These are phyloP conservation scores for Colletotrichum sidae DNA, from an alignment of 2,329 filamentous ascomycete species.

Conservation along the genomic window DNA sequence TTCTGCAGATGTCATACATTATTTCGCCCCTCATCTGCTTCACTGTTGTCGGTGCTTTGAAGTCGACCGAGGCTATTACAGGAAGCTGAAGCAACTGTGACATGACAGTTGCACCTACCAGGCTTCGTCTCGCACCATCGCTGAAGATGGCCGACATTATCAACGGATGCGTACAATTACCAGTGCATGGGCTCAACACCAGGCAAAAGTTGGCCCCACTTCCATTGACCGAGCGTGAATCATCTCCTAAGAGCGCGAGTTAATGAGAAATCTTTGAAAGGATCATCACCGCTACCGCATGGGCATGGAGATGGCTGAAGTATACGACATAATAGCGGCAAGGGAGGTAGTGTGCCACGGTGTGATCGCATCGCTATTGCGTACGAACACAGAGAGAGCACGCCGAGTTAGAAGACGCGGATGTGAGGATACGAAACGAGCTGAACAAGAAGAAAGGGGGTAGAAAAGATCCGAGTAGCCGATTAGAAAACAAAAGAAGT, in stretches of 20 bases:
- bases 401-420: neutral
- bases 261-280: neutral
- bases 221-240: no score
- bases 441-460: neutral
- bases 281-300: no score
- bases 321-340: no score
- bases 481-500: neutral
- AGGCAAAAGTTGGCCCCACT: neutral
- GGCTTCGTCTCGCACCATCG: neutral
- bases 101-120: no score
- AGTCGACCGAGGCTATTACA: slow-evolving; percentile 17
- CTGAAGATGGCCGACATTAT: neutral
- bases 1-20: slow-evolving; percentile 27
- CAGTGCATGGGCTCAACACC: neutral
- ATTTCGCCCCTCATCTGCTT: slow-evolving; percentile 32
- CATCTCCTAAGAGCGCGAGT: neutral
- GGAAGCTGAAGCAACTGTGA: neutral
- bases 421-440: neutral
- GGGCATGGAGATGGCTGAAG: no score
- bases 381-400: no score
- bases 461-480: neutral
- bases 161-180: no score
- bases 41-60: slow-evolving; percentile 29
- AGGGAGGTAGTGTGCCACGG: no score
- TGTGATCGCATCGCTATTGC: neutral